phyloP scores from a whole-genome alignment of 2,329 filamentous ascomycete genomes.

The Grosmannia serpens region DNA sequence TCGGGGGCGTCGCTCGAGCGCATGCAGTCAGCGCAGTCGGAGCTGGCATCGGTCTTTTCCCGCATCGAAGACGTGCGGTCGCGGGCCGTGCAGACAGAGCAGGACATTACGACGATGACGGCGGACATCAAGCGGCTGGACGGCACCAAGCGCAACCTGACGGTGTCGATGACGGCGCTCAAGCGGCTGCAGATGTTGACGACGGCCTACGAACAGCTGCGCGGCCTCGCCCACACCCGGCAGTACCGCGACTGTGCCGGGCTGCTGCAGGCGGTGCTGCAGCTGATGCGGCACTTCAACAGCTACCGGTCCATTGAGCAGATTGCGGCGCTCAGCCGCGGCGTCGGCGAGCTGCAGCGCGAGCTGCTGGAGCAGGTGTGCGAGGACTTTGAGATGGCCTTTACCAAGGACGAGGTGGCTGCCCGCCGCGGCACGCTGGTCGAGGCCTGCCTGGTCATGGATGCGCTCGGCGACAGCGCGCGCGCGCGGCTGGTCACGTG shows the following conservation, averaged over 20 bases:
- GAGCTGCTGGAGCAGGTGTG: slow-evolving; percentile 96
- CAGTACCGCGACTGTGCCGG: slow-evolving; percentile 95
- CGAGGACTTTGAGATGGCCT: slow-evolving; percentile 94
- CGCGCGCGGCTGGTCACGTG: slow-evolving; percentile 74
- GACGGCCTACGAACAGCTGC: slow-evolving; percentile 94
- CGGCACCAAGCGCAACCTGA: slow-evolving; percentile 91
- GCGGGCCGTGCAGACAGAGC: slow-evolving; percentile 82
- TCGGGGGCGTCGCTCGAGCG: slow-evolving; percentile 80
- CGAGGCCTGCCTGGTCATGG: slow-evolving; percentile 88
- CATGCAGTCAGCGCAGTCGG: slow-evolving; percentile 82
- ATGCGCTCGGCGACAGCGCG: slow-evolving; percentile 83
- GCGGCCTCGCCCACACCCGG: slow-evolving; percentile 67
- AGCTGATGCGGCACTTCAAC: slow-evolving; percentile 98
- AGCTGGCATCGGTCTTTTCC: slow-evolving; percentile 79
- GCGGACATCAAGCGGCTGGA: slow-evolving; percentile 97
- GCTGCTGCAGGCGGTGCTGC: slow-evolving; percentile 84
- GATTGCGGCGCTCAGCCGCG: slow-evolving; percentile 84
- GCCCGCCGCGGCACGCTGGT: slow-evolving; percentile 58
- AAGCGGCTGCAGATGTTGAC: slow-evolving; percentile 98
- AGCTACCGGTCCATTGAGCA: slow-evolving; percentile 96
- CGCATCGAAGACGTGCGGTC: slow-evolving; percentile 91
- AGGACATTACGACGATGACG: slow-evolving; percentile 96
- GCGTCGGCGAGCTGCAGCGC: slow-evolving; percentile 85
- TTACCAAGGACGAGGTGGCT: slow-evolving; percentile 74
- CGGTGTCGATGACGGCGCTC: slow-evolving; percentile 92